phyloP scores from a whole-genome alignment of 2,329 filamentous ascomycete genomes.

The Nothophoma quercina region DNA sequence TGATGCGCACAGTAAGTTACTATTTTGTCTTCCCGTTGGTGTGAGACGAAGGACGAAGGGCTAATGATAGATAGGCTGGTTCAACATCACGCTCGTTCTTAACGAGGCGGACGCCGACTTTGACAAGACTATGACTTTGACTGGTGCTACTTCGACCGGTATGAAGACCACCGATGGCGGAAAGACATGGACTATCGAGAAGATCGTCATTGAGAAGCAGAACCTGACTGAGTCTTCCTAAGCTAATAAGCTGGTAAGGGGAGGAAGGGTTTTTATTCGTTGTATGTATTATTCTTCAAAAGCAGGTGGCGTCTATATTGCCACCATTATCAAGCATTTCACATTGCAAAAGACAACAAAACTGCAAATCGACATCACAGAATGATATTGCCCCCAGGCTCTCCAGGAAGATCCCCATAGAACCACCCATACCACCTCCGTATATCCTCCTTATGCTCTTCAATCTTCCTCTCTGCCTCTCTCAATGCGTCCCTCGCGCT shows the following conservation, averaged over 20 bases:
- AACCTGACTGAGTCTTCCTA: neutral
- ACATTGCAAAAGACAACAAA: too few species aligned
- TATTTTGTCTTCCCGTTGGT: neutral
- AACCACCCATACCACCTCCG: too few species aligned
- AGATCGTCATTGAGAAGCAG: constrained; percentile 17
- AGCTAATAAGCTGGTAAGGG: neutral
- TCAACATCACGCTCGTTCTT: constrained; percentile 16
- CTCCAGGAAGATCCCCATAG: too few species aligned
- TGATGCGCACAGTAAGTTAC: constrained; percentile 5
- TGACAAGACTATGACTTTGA: constrained; percentile 5
- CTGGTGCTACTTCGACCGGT: constrained; percentile 4
- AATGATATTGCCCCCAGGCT: too few species aligned
- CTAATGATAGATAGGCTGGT: constrained; percentile 3
- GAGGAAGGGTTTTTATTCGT: neutral
- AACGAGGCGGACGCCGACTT: constrained; percentile 11
- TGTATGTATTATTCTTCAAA: too few species aligned
- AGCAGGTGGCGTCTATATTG: too few species aligned
- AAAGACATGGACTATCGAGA: constrained; percentile 21
- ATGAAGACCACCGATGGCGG: constrained; percentile 13
- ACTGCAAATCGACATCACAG: too few species aligned
- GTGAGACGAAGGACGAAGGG: neutral
- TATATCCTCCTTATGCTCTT: too few species aligned
- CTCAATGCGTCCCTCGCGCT: too few species aligned
- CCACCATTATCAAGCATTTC: too few species aligned
- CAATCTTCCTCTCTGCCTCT: too few species aligned